Base-by-base conservation (phyloP, 2,329 filamentous ascomycete genomes). In the Xylariaceae sp. region DNA sequence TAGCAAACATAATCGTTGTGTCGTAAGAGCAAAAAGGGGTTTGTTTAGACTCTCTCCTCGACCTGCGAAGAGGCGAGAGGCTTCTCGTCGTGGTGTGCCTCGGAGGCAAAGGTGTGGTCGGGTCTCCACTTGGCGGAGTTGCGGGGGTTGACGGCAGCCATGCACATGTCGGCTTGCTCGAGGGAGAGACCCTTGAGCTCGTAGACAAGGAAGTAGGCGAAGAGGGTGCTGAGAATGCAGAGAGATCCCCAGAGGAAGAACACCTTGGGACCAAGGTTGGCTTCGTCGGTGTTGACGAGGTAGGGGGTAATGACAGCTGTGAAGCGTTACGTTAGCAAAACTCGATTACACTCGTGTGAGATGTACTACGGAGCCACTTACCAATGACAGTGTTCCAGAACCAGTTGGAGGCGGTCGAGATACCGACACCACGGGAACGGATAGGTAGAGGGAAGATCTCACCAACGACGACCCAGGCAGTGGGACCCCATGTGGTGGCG, bases 391-490 rank as follows among this genome's bases (percentile, higher is more conserved):
- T 87, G 73, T 87, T 88, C 85, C 86, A 89, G 62, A 89, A 80
- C 87, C 87, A 90, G 79, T 90, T 90, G 61, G 83, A 87, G 23
- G 87, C 83, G 10, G 88, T 89, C 13, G 87, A 87, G 55, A 90
- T 78, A 67, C 80, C 86, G 55, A 90, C 86, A 75, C 87, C 87
- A 67, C 86, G 84, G 34, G 87, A 84, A 62, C 88, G 86, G 72
- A 91, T 90, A 37, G 86, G 86, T 7, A 91, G 81, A 58, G 88
- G 87, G 81, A 86, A 92, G 71, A 88, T 84, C 76, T 92, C 88
- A 69, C 88, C 88, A 66, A 90, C 88, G 57, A 90, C 80, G 49
- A 83, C 82, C 85, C 85, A 88, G 15, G 84, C 78, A 9, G 71
- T 83, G 1, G 88, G 88, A 48, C 88, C 88, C 88, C 88, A 92